phyloP scores from a whole-genome alignment of 768 basidiomycete genomes.

The Coprinellus aureogranulatus region DNA sequence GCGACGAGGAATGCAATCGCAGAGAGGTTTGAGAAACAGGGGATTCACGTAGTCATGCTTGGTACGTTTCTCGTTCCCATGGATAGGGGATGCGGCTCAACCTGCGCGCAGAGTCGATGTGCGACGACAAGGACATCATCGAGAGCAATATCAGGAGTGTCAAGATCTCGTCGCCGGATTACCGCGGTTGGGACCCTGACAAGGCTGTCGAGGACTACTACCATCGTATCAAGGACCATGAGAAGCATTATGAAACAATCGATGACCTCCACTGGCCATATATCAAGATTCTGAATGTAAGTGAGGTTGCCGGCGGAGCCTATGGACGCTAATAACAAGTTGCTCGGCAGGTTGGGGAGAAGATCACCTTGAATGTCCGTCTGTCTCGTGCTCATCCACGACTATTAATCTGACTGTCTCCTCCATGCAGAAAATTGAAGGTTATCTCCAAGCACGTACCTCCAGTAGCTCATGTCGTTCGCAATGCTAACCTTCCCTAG shows the following conservation, averaged over 20 bases:
- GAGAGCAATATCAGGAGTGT: conserved; percentile 93
- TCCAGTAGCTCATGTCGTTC: not conserved
- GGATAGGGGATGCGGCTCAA: not conserved
- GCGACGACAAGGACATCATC: conserved; percentile 90
- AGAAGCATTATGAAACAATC: conserved; percentile 85
- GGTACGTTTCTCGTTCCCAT: conserved; percentile 46
- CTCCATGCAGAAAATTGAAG: conserved; percentile 65
- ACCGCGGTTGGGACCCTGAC: conserved; percentile 90
- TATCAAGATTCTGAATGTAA: conserved; percentile 90
- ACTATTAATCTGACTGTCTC: not conserved
- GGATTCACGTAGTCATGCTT: conserved; percentile 91
- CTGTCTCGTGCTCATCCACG: not conserved
- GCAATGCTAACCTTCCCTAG: conserved; percentile 36
- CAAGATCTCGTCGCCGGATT: conserved; percentile 98
- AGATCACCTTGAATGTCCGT: conserved; percentile 89
- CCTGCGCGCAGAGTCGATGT: conserved; percentile 68
- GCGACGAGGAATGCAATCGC: conserved; percentile 66
- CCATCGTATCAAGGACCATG: conserved; percentile 81
- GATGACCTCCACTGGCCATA: conserved; percentile 90
- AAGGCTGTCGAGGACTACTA: conserved; percentile 92
- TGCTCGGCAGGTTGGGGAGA: conserved; percentile 76
- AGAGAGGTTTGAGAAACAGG: conserved; percentile 80
- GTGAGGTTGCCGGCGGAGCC: too few relatives aligned
- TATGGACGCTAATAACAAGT: conserved; percentile 11
- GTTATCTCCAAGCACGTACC: conserved; percentile 73